Conservation (phyloP, 352 stramenopile genomes). For the Pythium sukuiense region DNA sequence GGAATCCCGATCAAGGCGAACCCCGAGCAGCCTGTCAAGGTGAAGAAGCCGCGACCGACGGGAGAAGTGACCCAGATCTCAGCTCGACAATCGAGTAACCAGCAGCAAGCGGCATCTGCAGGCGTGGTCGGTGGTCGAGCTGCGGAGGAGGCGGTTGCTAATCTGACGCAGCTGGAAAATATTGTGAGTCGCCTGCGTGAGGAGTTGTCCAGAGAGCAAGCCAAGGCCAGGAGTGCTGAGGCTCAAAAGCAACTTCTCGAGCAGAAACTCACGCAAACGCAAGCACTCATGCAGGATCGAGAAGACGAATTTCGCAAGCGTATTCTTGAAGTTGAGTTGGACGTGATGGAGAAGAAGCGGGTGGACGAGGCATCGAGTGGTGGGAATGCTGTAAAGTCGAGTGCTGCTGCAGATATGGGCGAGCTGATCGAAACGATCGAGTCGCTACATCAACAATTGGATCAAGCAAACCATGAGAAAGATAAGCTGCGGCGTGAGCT, state of each 20-base stretch:
- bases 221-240: slow-evolving; percentile 28
- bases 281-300: slow-evolving; percentile 49
- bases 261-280: slow-evolving; percentile 42
- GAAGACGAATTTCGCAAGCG: slow-evolving; percentile 58
- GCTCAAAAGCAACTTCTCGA: slow-evolving; percentile 40
- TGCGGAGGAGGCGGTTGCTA: neutral
- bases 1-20: neutral
- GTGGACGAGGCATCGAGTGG: neutral
- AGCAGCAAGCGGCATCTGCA: neutral
- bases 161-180: slow-evolving; percentile 4
- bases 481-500: slow-evolving; percentile 44
- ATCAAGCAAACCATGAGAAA: slow-evolving; percentile 40
- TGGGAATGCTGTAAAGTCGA: neutral
- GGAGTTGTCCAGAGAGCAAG: slow-evolving; percentile 28
- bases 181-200: slow-evolving; percentile 29
- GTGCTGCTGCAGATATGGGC: slow-evolving; percentile 39
- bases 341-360: slow-evolving; percentile 19
- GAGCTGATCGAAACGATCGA: slow-evolving; percentile 78
- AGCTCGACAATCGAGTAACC: slow-evolving; percentile 11
- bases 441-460: slow-evolving; percentile 54
- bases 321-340: slow-evolving; percentile 48
- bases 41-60: neutral
- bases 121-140: neutral
- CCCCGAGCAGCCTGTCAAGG: neutral
- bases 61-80: neutral